Base-by-base conservation (phyloP, 1,284 basidiomycete species). In the Melampsora larici-populina region DNA sequence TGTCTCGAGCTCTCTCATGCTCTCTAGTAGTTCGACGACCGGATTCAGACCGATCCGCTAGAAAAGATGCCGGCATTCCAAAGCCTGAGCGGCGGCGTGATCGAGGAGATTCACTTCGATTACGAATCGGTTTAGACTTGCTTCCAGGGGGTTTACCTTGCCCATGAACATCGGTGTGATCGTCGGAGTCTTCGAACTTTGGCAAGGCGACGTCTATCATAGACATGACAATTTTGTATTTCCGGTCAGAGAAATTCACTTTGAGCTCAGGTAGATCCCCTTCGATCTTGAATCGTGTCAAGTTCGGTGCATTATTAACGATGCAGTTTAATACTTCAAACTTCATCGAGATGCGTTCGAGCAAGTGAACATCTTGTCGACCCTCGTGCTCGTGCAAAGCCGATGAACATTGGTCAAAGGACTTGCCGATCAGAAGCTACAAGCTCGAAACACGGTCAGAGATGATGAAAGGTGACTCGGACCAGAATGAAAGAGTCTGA, bases 261-360 rank as follows among this genome's bases (percentile, higher is more conserved):
- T 92, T 90, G 7, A 99, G 87, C 62, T 89, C 89, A 0, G 97
- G 96, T 75, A 99, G 86, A 79, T 91, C 91, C 13, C 96, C 97
- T 1, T 92, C 90, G 73, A 99, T 87, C 85, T 97, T 99, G 88
- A 98, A 92, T 62, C 91, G 89, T 9, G 95, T 90, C 63, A 99
- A 87, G 80, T 89, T 95, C 51, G 92, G 88, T 6, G 90, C 93
- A 77, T 89, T 90, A 0, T 93, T 90, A 43, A 97, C 90, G 81
- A 99, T 99, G 1, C 94, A 97, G 82, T 92, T 97, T 81, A 98
- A 93, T 24, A 97, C 89, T 80, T 91, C 89, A 76, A 99, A 89
- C 79, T 92, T 90, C 82, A 99, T 90, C 84, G 91, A 97, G 84
- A 95, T 94, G 64, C 94, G 89, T 85, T 99, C 97, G 46, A 99